Evolutionary conservation across 345 rosid species (phyloP), one percentile per base, ranked within the genome.

Genomic region (Raphanus raphanistrum): DNA sequence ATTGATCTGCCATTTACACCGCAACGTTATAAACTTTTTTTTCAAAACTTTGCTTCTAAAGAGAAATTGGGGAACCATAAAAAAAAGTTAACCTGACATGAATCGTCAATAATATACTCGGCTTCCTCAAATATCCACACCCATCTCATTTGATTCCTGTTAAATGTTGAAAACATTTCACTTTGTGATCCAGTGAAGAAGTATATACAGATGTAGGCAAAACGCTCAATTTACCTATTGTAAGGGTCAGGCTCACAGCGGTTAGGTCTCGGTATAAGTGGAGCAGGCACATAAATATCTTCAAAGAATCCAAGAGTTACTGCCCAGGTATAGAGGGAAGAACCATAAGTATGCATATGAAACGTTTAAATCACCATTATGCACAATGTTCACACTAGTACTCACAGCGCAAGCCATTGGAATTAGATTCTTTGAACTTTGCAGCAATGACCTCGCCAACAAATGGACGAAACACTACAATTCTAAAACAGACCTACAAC

Each of bases 281-380:
- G 88, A 36, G 27, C 64, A 48, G 93, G 93, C 60, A 94, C 62
- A 78, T 81, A 82, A 50, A 94, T 88, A 75, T 94, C 98, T 45
- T 94, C 91, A 82, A 90, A 94, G 82, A 94, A 94, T 78, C 97
- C 93, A 79, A 94, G 89, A 3, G 98, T 87, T 76, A 90, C 98
- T 94, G 95, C 79, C 80, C n/a, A n/a, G n/a, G n/a, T n/a, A n/a
- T n/a, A 54, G 52, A 58, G 61, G 28, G 32, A 52, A n/a, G n/a
- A 17, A 28, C 70, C 63, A 78, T 76, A 66, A 82, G 63, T 31
- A 62, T 17, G 35, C 1, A 71, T 45, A 21, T 32, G 12, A 31
- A 68, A 60, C 64, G 8, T 12, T 2, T 10, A 41, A 41, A 13
- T 41, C 12, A 8, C 4, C n/a, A 41, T 41, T 41, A 41, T 41